Evolutionary conservation across 1,284 basidiomycete genomes (phyloP).

Genomic region (Malassezia yamatoensis): DNA sequence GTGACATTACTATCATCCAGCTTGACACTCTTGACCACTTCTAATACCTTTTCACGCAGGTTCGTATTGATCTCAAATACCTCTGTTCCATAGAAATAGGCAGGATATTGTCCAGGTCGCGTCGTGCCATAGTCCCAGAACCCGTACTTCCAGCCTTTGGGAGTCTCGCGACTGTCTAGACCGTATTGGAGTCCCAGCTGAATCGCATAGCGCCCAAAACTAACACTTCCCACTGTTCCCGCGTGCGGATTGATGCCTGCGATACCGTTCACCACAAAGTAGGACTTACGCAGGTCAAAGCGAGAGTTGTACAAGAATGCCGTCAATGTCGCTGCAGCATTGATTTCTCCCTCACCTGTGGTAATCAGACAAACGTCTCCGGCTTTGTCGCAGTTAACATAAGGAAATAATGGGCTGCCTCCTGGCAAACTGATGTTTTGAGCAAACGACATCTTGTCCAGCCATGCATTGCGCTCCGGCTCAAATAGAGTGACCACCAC

Average conservation of each 20-base stretch:
- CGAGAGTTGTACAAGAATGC: constrained; percentile 33
- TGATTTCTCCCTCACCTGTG: constrained; percentile 52
- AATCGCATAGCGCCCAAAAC: constrained; percentile 52
- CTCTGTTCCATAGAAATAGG: constrained; percentile 53
- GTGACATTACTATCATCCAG: constrained; percentile 50
- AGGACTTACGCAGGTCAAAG: constrained; percentile 52
- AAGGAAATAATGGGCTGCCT: constrained; percentile 51
- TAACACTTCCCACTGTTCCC: constrained; percentile 51
- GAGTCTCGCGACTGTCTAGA: constrained; percentile 52
- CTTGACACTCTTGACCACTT: constrained; percentile 45
- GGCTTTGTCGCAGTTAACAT: constrained; percentile 50
- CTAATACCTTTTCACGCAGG: constrained; percentile 49
- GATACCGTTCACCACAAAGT: constrained; percentile 53
- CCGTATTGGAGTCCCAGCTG: constrained; percentile 53
- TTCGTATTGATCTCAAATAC: constrained; percentile 54
- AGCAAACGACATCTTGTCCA: constrained; percentile 32
- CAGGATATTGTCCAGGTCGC: constrained; percentile 46
- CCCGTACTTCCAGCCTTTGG: constrained; percentile 51
- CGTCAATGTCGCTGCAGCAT: constrained; percentile 51
- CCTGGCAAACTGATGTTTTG: constrained; percentile 51
- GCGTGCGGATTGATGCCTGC: constrained; percentile 52
- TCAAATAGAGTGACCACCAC: constrained; percentile 41
- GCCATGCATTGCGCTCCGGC: constrained; percentile 48
- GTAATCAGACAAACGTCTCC: constrained; percentile 51
- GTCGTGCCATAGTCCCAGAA: constrained; percentile 50